Evolutionary conservation across 2,329 filamentous ascomycete genomes (phyloP).

Genomic region (Pseudocercospora musae): DNA sequence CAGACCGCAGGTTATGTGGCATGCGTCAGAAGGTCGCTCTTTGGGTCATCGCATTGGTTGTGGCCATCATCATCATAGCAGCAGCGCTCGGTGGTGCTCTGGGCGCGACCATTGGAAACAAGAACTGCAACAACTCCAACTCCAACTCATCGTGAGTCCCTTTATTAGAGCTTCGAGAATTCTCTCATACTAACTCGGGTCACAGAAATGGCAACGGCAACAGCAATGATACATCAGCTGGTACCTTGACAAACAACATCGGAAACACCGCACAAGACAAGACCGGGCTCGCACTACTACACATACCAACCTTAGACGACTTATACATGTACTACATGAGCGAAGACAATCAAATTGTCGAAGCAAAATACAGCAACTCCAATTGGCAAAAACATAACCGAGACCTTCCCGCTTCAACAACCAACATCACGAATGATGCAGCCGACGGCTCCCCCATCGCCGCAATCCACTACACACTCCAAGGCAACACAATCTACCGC

Average conservation of each 20-base stretch:
- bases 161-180: background rate
- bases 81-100: conserved; percentile 17
- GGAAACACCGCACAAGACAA: conserved; percentile 8
- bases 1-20: conserved; percentile 10
- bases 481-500: conserved; percentile 6
- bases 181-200: background rate
- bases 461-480: conserved; percentile 13
- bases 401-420: background rate
- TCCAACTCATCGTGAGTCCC: background rate
- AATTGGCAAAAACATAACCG: background rate
- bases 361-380: conserved; percentile 12
- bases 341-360: conserved; percentile 11
- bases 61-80: conserved; percentile 8
- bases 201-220: background rate
- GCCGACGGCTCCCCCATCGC: conserved; percentile 13
- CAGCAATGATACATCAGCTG: background rate
- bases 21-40: conserved; percentile 14
- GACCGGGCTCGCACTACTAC: conserved; percentile 16
- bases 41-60: conserved; percentile 5
- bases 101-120: conserved; percentile 8
- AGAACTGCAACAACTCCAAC: background rate
- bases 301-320: background rate
- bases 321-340: conserved; percentile 17
- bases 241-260: background rate
- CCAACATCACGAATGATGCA: conserved; percentile 11